A percentile compares a stretch with the other conserved stretches of the same genome.
Conservation (phyloP, 257 asterid genomes). For the Solanum pennellii region DNA sequence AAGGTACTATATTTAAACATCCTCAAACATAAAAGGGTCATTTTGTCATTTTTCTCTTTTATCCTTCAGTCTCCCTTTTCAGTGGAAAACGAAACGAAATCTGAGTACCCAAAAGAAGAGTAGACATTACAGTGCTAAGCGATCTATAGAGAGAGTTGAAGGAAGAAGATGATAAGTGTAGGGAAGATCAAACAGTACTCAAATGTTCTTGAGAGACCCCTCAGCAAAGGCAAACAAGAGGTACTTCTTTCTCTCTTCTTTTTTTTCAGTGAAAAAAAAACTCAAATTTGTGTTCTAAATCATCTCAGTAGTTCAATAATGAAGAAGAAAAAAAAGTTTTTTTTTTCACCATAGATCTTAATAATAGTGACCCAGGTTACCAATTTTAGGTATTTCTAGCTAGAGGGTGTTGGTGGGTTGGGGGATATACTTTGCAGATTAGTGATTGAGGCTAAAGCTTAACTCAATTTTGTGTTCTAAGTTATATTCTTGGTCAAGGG, state of each 20-base stretch:
- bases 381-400: background rate
- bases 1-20: background rate
- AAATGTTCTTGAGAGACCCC: constrained; percentile 76
- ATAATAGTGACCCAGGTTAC: background rate
- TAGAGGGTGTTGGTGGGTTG: background rate
- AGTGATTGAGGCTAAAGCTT: background rate
- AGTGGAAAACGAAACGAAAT: background rate
- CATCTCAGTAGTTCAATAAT: background rate
- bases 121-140: background rate
- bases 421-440: background rate
- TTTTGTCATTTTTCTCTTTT: background rate
- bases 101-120: background rate
- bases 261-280: background rate
- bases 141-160: background rate
- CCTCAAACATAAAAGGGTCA: background rate
- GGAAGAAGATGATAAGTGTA: constrained; percentile 52
- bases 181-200: constrained; percentile 85
- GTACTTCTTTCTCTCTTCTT: constrained; percentile 13
- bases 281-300: background rate
- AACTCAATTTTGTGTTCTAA: background rate
- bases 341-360: background rate
- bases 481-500: background rate
- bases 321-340: background rate
- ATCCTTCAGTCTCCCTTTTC: background rate
- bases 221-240: constrained; percentile 97